Percentiles rank a stretch among this genome's conserved stretches.
Conservation (phyloP, 805 yeast species). For the Sugiyamaella americana region DNA sequence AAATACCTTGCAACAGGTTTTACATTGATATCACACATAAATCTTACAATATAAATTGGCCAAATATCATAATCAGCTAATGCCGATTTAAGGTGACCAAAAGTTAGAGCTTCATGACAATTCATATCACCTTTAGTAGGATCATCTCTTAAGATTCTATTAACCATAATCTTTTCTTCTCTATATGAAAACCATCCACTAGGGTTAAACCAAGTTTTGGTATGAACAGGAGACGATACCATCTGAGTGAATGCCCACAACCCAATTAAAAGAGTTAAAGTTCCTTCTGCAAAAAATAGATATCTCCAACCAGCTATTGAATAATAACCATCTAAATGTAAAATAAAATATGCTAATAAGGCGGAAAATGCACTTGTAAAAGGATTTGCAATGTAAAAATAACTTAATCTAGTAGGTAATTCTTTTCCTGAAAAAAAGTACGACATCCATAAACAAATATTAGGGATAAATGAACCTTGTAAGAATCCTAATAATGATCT, state of each 20-base stretch:
- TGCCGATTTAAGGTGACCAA: constrained; percentile 36
- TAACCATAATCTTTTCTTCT: constrained; percentile 53
- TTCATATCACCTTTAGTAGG: constrained; percentile 61
- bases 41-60: constrained; percentile 47
- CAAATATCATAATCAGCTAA: constrained; percentile 46
- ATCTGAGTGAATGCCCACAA: constrained; percentile 38
- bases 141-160: constrained; percentile 55
- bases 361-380: constrained; percentile 39
- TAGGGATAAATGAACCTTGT: constrained; percentile 63
- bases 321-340: constrained; percentile 41
- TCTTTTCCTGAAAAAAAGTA: constrained; percentile 57
- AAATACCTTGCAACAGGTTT: constrained; percentile 38
- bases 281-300: constrained; percentile 57
- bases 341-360: constrained; percentile 45
- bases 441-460: constrained; percentile 52
- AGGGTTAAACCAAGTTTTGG: constrained; percentile 40
- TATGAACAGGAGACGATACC: constrained; percentile 49
- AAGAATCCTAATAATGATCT: constrained; percentile 49
- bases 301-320: constrained; percentile 54
- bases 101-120: constrained; percentile 48
- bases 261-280: constrained; percentile 47
- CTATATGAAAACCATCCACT: constrained; percentile 50
- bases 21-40: constrained; percentile 37
- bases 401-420: constrained; percentile 48
- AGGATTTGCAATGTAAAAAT: constrained; percentile 50